Conservation (phyloP, 257 asterid species). For the Schizonepeta tenuifolia region DNA sequence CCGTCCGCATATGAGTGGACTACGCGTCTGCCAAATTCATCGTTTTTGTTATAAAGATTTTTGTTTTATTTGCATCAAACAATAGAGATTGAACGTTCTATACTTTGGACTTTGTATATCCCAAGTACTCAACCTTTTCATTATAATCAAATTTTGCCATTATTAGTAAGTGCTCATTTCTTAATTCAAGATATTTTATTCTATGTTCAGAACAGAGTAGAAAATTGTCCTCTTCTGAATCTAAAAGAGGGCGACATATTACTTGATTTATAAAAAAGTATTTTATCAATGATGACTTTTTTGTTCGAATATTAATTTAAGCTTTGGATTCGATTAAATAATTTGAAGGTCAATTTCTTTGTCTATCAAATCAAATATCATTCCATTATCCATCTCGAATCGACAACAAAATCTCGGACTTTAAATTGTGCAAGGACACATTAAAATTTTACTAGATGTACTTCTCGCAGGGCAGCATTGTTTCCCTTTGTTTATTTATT, state of each 20-base stretch:
- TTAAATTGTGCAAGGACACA: too few relatives aligned
- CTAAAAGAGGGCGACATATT: not conserved
- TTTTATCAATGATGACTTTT: not conserved
- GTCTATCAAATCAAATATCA: too few relatives aligned
- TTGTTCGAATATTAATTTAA: not conserved
- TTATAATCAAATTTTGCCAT: constrained; percentile 14
- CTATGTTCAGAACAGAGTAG: not conserved
- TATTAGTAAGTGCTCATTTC: constrained; percentile 15
- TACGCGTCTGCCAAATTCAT: constrained; percentile 17
- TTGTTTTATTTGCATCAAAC: not conserved
- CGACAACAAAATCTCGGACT: too few relatives aligned
- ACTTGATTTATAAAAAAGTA: not conserved
- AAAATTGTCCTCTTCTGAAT: not conserved
- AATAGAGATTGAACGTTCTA: constrained; percentile 7
- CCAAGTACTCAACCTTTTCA: not conserved
- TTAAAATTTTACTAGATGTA: too few relatives aligned
- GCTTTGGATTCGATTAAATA: not conserved
- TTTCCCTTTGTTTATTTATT: too few relatives aligned
- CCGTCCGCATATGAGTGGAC: constrained; percentile 21
- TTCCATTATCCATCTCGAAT: too few relatives aligned
- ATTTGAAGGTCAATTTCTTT: not conserved
- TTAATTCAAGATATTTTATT: not conserved
- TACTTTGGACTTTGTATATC: not conserved
- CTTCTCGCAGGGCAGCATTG: too few relatives aligned
- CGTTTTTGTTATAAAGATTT: not conserved